phyloP scores from a whole-genome alignment of 257 asterid genomes.

The Przewalskia tangutica region DNA sequence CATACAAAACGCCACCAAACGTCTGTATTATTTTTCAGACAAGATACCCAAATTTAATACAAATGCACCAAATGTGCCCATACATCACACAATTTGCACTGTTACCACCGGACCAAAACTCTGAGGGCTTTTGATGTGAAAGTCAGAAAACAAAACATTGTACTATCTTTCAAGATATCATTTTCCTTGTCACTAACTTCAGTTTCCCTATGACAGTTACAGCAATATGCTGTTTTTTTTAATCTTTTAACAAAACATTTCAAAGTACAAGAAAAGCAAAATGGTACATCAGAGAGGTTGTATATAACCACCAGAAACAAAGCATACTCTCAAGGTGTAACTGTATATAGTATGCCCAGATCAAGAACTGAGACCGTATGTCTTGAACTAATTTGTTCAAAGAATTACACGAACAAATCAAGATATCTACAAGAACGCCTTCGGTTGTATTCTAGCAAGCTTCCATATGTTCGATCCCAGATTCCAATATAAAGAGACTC shows the following conservation, averaged over 20 bases:
- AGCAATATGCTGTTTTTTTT: neutral
- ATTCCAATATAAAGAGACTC: constrained; percentile 55
- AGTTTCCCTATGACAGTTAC: neutral
- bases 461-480: constrained; percentile 70
- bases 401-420: constrained; percentile 33
- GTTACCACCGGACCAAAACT: too few species aligned
- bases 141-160: too few species aligned
- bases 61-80: too few species aligned
- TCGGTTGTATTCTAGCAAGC: constrained; percentile 55
- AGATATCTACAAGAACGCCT: constrained; percentile 39
- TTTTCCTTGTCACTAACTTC: neutral
- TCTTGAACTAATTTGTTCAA: neutral
- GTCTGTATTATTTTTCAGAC: too few species aligned
- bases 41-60: too few species aligned
- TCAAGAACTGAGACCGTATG: neutral
- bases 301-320: neutral
- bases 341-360: neutral
- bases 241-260: neutral
- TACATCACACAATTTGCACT: too few species aligned
- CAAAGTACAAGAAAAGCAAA: neutral
- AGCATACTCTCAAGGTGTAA: neutral
- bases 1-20: too few species aligned
- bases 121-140: too few species aligned
- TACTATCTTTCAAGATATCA: neutral
- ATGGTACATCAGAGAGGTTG: neutral